A percentile compares a stretch with the other conserved stretches of the same genome.
Evolutionary conservation across 2,329 filamentous ascomycete genomes (phyloP).

Genomic region (Purpureocillium takamizusanense): DNA sequence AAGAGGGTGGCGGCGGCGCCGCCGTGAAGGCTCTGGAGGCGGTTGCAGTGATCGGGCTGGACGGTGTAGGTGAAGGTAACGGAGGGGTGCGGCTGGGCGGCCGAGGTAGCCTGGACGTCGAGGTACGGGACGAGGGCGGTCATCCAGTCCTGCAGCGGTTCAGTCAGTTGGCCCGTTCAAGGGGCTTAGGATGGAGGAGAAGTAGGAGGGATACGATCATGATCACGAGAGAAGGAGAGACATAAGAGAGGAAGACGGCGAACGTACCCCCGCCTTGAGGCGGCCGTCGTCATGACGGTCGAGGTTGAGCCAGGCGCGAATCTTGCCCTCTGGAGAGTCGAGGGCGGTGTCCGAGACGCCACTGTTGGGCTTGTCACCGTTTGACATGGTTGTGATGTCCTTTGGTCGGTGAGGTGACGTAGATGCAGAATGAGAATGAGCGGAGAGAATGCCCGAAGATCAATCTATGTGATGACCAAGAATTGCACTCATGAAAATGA

Average conservation of each 20-base stretch:
- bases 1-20: slow-evolving; percentile 59
- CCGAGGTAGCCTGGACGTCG: slow-evolving; percentile 26
- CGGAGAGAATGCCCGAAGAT: too few relatives aligned
- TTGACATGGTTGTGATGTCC: slow-evolving; percentile 4
- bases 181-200: too few relatives aligned
- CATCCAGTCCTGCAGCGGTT: slow-evolving; percentile 33
- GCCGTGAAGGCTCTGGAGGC: slow-evolving; percentile 47
- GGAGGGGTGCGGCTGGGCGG: slow-evolving; percentile 24
- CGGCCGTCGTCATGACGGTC: slow-evolving; percentile 16
- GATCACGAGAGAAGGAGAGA: neutral
- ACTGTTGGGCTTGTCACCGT: neutral
- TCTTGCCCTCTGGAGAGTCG: slow-evolving; percentile 14
- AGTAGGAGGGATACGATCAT: too few relatives aligned
- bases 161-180: neutral
- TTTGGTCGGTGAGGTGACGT: too few relatives aligned
- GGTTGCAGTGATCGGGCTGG: slow-evolving; percentile 42
- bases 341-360: too few relatives aligned
- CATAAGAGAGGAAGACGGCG: neutral
- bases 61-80: slow-evolving; percentile 40
- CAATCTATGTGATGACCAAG: too few relatives aligned
- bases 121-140: slow-evolving; percentile 30
- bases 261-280: slow-evolving; percentile 20
- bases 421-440: too few relatives aligned
- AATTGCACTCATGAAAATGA: too few relatives aligned
- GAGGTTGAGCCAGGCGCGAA: slow-evolving; percentile 21